A percentile compares a stretch with the other conserved stretches of the same genome.
These are phyloP conservation scores for Nakaseomyces delphensis DNA, from an alignment of 1,139 yeast species.

Conservation along the genomic window DNA sequence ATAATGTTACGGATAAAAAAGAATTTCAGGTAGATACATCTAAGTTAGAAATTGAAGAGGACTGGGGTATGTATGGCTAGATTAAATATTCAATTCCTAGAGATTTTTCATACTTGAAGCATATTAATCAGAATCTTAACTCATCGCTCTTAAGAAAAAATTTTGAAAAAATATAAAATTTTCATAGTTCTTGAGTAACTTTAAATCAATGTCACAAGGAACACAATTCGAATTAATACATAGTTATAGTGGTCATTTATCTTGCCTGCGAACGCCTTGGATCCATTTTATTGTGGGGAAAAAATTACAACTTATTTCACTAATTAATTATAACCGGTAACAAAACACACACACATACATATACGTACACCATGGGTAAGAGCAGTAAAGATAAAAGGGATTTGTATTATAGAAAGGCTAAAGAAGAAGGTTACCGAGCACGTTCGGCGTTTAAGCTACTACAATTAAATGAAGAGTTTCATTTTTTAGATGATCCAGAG, in stretches of 20 bases:
- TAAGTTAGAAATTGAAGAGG: slow-evolving; percentile 59
- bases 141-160: not conserved
- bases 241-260: too few species aligned
- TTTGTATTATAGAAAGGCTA: slow-evolving; percentile 80
- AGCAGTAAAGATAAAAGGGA: slow-evolving; percentile 94
- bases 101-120: too few species aligned
- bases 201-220: too few species aligned
- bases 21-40: slow-evolving; percentile 44
- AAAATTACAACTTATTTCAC: too few species aligned
- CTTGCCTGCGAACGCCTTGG: too few species aligned
- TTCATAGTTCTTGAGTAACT: too few species aligned
- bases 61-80: slow-evolving; percentile 71
- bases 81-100: too few species aligned
- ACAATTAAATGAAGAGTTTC: slow-evolving; percentile 83
- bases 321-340: not conserved
- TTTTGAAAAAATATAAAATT: not conserved
- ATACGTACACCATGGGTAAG: slow-evolving; percentile 67
- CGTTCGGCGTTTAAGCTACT: slow-evolving; percentile 88
- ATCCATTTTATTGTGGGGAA: too few species aligned
- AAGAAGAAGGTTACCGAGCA: slow-evolving; percentile 97
- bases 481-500: slow-evolving; percentile 51
- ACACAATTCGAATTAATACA: too few species aligned
- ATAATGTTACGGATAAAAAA: slow-evolving; percentile 50
- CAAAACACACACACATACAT: not conserved
- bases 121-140: not conserved